Base-by-base conservation (phyloP, 2,329 filamentous ascomycete species). In the Fusarium chuoi region DNA sequence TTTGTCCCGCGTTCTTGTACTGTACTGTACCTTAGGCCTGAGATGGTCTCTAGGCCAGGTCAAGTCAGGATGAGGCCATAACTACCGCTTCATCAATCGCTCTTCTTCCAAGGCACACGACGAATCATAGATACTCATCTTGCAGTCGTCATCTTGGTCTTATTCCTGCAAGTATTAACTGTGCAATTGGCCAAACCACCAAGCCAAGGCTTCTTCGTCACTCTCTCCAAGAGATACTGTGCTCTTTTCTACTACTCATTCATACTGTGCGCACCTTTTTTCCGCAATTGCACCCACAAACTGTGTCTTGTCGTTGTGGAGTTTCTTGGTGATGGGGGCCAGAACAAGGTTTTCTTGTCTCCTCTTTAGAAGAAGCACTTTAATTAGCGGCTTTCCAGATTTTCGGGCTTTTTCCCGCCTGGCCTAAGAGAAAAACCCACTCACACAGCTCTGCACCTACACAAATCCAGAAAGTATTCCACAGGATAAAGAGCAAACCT, bases 251-350 rank as follows among this genome's bases (percentile, higher is more conserved):
- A 14, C 22, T 36, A 33, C 28, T 72, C 42, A 28, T 52, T 65
- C 71, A 65, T 76, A 75, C 71, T 73, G 74, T 76, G 65, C 59
- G 63, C 58, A 68, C 46, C 58, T 55, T 70, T 67, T 33, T 68
- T 26, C 52, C 33, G 36, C 24, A 38, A n/a, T 38, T 17, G 42
- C 54, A 60, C 41, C 38, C 28, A 70, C 28, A 46, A 51, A 56
- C 35, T 65, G 66, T 62, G 64, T 39, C 69, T 70, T 51, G 45
- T 46, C 58, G 46, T 41, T 70, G 72, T 73, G 65, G 71, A 39
- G 42, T 65, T 62, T 62, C 20, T 51, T 59, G 35, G 36, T 45
- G 62, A 68, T 68, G 68, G 57, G 58, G 59, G 26, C 49, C 20
- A 62, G 33, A 48, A 73, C 65, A 70, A 74, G 73, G 65, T 73